Base-by-base conservation (phyloP, 2,329 filamentous ascomycete species). In the Diaporthe capsici region DNA sequence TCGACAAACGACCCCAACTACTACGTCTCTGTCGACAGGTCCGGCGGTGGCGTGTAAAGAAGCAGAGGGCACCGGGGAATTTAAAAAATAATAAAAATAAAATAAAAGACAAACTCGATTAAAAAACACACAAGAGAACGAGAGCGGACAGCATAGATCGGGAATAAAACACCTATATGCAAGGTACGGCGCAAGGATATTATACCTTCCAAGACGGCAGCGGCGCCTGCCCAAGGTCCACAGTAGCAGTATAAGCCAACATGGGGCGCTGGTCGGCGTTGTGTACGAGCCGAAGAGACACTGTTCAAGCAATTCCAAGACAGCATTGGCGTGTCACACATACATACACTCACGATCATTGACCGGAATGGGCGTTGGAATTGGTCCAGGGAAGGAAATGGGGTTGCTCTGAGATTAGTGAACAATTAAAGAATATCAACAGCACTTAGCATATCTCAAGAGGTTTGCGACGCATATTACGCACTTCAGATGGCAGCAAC, bases 11-110 rank as follows among this genome's bases (percentile, higher is more conserved):
- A 81, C 6, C 82, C 83, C 34, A 85, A 85, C 76, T 83, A 86
- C 68, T 87, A 89, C 80, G 88, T 90, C 73, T 87, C 84, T 74
- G 88, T 90, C 74, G 88, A 90, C 73, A 85, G 88, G 34, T 90
- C 88, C 78, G 88, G 88, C 4, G 86, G 86, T 1, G 86, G 86
- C 0, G 81, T 87, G 55, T 88, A 55, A 22, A n/a, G 22, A 12
- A 22, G n/a, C 9, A 20, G 5, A 13, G 5, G 25, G 28, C 2
- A 42, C 1, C 15, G 37, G 10, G 76, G 79, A 55, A 5, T 3
- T 53, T 10, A 20, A 3, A 13, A 55, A 34, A 20, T n/a, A 20
- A 34, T 12, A 20, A 42, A 15, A 34, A 2, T 10, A 49, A 34
- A 15, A 28, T 17, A 25, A 20, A n/a, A 49, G 2, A 60, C 10